Base-by-base conservation (phyloP, 192 early-diverging fungal species). In the Coemansia brasiliensis region DNA sequence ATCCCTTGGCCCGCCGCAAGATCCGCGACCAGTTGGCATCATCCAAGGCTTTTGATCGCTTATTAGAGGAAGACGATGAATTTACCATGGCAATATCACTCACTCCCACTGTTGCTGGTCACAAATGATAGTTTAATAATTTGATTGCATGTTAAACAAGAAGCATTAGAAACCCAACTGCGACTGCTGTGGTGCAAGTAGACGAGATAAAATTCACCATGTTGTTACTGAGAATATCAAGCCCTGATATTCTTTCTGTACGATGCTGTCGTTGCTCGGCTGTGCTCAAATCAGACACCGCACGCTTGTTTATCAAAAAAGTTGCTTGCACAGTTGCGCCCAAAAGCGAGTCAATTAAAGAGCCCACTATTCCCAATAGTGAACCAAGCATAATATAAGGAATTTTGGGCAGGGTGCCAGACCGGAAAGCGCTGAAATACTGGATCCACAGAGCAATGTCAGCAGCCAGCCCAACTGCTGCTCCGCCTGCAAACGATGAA, bases 291-390 rank as follows among this genome's bases (percentile, higher is more conserved):
- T 81, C 85, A 11, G 82, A 75, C 16, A 59, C 68, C 1, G 52
- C 57, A 8, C 43, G 59, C n/a, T 52, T 66, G 35, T 77, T 40
- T 3, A 85, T 79, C 48, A 89, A 82, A 72, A 90, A 96, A 16
- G 88, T 74, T 13, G 84, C 82, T 48, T 86, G 79, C 57, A 93
- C 83, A 0, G 94, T 74, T 1, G 94, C 92, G 18, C 94, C 94
- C 10, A 96, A 67, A 1, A 96, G 29, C 17, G 94, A 96, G 74
- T 96, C 94, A 2, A 71, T 43, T 27, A 93, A 54, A 13, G 92
- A 94, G 18, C 94, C 94, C 46, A 87, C 54, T 38, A 87, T 61
- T 11, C 93, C 93, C 21, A 84, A 81, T 5, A 82, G 60, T 6
- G 85, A 81, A 9, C 88, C 89, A 21, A 86, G 52, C 57, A 58